A percentile compares a stretch with the other conserved stretches of the same genome.
phyloP scores from a whole-genome alignment of 2,329 filamentous ascomycete species.

The Venturia pyrina region DNA sequence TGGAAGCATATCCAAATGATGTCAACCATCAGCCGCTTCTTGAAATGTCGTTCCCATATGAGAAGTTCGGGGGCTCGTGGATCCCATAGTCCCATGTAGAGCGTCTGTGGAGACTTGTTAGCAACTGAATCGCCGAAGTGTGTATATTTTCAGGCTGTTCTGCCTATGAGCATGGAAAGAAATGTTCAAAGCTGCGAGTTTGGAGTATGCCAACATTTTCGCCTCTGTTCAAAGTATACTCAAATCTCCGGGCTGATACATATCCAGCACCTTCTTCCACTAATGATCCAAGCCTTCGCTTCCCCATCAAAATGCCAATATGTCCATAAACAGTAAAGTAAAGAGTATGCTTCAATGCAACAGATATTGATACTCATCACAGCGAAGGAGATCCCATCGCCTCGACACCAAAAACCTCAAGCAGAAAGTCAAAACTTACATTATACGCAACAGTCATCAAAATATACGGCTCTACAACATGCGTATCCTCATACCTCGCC shows the following conservation, averaged over 20 bases:
- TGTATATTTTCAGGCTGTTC: neutral
- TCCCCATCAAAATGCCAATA: too few relatives aligned
- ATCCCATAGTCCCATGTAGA: constrained; percentile 10
- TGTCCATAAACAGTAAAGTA: too few relatives aligned
- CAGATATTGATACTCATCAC: too few relatives aligned
- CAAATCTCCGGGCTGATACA: neutral
- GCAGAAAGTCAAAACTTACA: neutral
- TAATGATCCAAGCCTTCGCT: too few relatives aligned
- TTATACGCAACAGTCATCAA: constrained; percentile 12
- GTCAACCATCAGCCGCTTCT: constrained; percentile 1
- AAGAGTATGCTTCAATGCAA: too few relatives aligned
- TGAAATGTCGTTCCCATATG: constrained; percentile 10
- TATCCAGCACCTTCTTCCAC: too few relatives aligned
- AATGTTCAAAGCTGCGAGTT: neutral
- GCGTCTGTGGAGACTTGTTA: neutral
- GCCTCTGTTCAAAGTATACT: neutral
- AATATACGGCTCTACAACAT: constrained; percentile 14
- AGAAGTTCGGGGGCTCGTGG: constrained; percentile 4
- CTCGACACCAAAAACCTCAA: neutral
- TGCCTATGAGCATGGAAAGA: too few relatives aligned
- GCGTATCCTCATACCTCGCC: neutral
- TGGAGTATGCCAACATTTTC: too few relatives aligned
- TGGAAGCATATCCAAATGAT: constrained; percentile 10
- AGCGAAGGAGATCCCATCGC: neutral
- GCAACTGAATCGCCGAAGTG: neutral